Base-by-base conservation (phyloP, 345 rosid genomes). In the Chamaenerion angustifolium region DNA sequence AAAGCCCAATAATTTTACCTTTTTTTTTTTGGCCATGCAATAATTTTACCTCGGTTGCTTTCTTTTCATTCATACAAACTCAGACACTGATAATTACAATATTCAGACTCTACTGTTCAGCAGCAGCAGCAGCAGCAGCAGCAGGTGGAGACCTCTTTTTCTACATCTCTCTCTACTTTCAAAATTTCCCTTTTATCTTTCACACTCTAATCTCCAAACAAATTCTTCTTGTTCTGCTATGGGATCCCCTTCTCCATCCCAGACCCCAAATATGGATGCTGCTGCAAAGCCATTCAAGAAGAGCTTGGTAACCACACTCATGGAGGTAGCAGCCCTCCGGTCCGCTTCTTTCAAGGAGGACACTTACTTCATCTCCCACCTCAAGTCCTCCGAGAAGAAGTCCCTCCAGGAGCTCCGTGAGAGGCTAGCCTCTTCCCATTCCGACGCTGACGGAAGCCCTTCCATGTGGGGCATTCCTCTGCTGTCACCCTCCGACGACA, bases 401-500 rank as follows among this genome's bases (percentile, higher is more conserved):
- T 70, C 96, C 0, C 79, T 92, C 9, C 85, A 72, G 16, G 96
- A 87, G 0, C 82, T 92, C 16, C 78, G 72, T 54, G 65, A 73
- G 54, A 77, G 71, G 51, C 93, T 92, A 60, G 19, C 69, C 4
- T 57, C 76, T 25, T 62, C 76, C 8, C 59, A 70, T 12, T 56
- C 59, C 49, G 49, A 48, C 14, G 65, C 58, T 1, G 43, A 19
- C 3, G 40, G 43, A 18, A 8, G 9, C 12, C 63, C 74, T 50
- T 67, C 82, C 44, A 82, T 87, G 81, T 92, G 98, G 96, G 94
- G 85, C 6, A 69, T 84, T 12, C 62, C 82, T 44, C 88, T 92
- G 15, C 63, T 79, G 10, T 61, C 69, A 12, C 12, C 42, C 12
- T 80, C 73, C 10, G 81, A 71, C 60, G 94, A 77, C 18, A 76